Evolutionary conservation across 2,329 filamentous ascomycete genomes (phyloP).

Genomic region (Xylaria sp.): DNA sequence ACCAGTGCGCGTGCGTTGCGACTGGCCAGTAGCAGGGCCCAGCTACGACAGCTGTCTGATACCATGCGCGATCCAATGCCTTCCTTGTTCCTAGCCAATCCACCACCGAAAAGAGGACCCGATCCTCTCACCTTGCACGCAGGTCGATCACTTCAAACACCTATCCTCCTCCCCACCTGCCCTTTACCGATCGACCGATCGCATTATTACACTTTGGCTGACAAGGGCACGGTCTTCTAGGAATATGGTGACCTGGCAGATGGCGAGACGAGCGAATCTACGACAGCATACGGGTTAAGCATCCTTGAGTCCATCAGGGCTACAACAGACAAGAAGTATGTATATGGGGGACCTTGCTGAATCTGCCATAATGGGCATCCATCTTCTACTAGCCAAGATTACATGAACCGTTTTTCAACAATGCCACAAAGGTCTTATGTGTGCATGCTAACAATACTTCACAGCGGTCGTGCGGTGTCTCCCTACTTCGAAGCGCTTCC

Average conservation of each 20-base stretch:
- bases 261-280: conserved; percentile 73
- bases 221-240: conserved; percentile 37
- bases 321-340: conserved; percentile 84
- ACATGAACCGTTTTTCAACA: background rate
- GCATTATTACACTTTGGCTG: conserved; percentile 21
- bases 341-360: conserved; percentile 35
- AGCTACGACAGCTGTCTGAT: conserved; percentile 18
- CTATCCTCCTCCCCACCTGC: conserved; percentile 26
- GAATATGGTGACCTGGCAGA: conserved; percentile 61
- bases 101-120: conserved; percentile 23
- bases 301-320: conserved; percentile 80
- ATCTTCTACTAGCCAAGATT: background rate
- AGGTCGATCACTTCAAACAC: conserved; percentile 26
- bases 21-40: conserved; percentile 26
- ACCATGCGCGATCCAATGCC: conserved; percentile 39
- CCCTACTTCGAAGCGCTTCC: conserved; percentile 79
- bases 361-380: background rate
- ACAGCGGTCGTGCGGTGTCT: conserved; percentile 77
- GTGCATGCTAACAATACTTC: conserved; percentile 40
- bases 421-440: background rate
- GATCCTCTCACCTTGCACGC: conserved; percentile 11
- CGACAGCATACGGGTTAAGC: conserved; percentile 74
- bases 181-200: conserved; percentile 6
- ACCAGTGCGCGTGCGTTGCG: conserved; percentile 5
- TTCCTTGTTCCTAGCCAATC: conserved; percentile 35